Percentiles rank a stretch among this genome's conserved stretches.
phyloP scores from a whole-genome alignment of 306 rosid genomes.

The Vachellia collinsii region DNA sequence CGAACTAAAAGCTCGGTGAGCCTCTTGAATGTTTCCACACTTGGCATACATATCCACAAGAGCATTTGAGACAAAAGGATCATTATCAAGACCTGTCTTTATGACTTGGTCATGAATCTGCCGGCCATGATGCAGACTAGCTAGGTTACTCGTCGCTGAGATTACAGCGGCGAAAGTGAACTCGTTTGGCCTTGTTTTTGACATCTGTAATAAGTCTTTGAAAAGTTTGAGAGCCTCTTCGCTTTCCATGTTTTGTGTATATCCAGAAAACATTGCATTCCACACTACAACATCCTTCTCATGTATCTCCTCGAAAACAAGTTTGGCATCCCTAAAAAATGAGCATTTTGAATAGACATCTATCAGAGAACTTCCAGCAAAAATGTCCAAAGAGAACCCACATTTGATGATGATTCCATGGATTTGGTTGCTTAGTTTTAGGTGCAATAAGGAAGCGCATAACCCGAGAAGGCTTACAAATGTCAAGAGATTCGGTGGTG shows the following conservation, averaged over 20 bases:
- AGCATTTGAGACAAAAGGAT: constrained; percentile 73
- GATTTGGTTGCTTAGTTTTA: constrained; percentile 74
- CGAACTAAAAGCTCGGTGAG: constrained; percentile 54
- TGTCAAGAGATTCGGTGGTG: constrained; percentile 66
- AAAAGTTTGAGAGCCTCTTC: constrained; percentile 79
- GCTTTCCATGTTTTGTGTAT: constrained; percentile 56
- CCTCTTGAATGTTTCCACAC: constrained; percentile 79
- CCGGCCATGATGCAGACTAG: constrained; percentile 76
- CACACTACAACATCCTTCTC: constrained; percentile 84
- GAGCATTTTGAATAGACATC: constrained; percentile 91
- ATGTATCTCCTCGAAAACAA: constrained; percentile 70
- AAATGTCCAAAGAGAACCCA: constrained; percentile 69
- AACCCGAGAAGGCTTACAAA: constrained; percentile 85
- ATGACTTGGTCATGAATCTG: constrained; percentile 85
- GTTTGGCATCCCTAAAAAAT: constrained; percentile 61
- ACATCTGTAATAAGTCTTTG: constrained; percentile 54
- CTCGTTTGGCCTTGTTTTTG: constrained; percentile 70
- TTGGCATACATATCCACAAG: constrained; percentile 89
- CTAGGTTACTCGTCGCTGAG: constrained; percentile 70
- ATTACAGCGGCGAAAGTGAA: constrained; percentile 78
- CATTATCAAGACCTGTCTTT: constrained; percentile 68
- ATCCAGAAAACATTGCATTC: constrained; percentile 86
- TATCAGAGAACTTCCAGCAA: constrained; percentile 80
- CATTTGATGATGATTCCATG: constrained; percentile 68
- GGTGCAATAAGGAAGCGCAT: constrained; percentile 59